A percentile compares a stretch with the other conserved stretches of the same genome.
phyloP scores from a whole-genome alignment of 164 flowering plant genomes.

The Aristolochia californica region DNA sequence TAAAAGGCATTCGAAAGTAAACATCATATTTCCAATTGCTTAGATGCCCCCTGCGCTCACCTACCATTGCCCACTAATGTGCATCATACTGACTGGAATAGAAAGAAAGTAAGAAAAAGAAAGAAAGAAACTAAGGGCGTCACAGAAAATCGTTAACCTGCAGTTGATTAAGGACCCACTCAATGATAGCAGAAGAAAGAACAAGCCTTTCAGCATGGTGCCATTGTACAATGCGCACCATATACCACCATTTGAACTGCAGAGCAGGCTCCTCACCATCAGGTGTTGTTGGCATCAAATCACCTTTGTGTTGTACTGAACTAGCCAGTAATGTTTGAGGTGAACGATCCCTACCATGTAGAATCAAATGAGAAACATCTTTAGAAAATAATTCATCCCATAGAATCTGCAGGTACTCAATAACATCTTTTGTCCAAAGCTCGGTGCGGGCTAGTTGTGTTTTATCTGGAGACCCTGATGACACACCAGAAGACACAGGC shows the following conservation, averaged over 20 bases:
- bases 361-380: slow-evolving; percentile 35
- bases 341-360: slow-evolving; percentile 51
- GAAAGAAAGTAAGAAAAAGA: neutral
- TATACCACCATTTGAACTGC: slow-evolving; percentile 88
- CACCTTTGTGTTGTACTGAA: slow-evolving; percentile 38
- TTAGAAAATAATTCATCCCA: slow-evolving; percentile 60
- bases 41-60: too few relatives aligned
- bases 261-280: slow-evolving; percentile 71
- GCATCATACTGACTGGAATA: too few relatives aligned
- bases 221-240: slow-evolving; percentile 86
- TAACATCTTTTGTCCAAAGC: slow-evolving; percentile 91
- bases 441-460: slow-evolving; percentile 65
- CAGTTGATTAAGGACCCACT: slow-evolving; percentile 82
- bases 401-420: slow-evolving; percentile 74
- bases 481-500: slow-evolving; percentile 39
- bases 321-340: slow-evolving; percentile 47
- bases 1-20: too few relatives aligned
- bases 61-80: too few relatives aligned
- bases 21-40: too few relatives aligned
- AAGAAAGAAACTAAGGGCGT: neutral
- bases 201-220: slow-evolving; percentile 81
- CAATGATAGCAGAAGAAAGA: slow-evolving; percentile 71
- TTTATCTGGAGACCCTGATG: slow-evolving; percentile 68
- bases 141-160: slow-evolving; percentile 36
- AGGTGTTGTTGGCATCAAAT: slow-evolving; percentile 24